A percentile compares a stretch with the other conserved stretches of the same genome.
Conservation (phyloP, 805 yeast genomes). For the Myxozyma neotropica region DNA sequence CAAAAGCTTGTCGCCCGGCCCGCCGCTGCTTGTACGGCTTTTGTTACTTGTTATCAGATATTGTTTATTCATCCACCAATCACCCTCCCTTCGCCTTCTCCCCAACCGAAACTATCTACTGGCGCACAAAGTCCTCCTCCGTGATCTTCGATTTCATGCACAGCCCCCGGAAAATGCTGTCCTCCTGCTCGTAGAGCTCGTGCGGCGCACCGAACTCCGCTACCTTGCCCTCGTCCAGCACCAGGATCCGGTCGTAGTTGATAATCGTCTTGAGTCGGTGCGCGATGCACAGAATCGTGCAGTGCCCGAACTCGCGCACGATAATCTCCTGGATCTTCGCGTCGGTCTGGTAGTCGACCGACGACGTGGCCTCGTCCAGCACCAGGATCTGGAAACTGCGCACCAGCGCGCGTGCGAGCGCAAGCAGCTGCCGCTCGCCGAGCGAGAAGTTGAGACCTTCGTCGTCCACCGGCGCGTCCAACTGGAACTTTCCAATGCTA, state of each 20-base stretch:
- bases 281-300: slow-evolving; percentile 74
- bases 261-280: slow-evolving; percentile 74
- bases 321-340: slow-evolving; percentile 63
- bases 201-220: slow-evolving; percentile 69
- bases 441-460: slow-evolving; percentile 71
- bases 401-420: slow-evolving; percentile 71
- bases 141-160: slow-evolving; percentile 52
- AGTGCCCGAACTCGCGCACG: slow-evolving; percentile 56
- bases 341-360: slow-evolving; percentile 76
- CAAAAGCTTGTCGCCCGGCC: no score
- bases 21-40: no score
- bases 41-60: no score
- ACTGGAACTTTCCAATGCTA: slow-evolving; percentile 55
- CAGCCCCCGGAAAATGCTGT: slow-evolving; percentile 53
- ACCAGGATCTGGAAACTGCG: slow-evolving; percentile 62
- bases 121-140: slow-evolving; percentile 49
- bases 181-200: slow-evolving; percentile 48
- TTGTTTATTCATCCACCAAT: no score
- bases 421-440: slow-evolving; percentile 71
- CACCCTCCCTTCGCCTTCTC: no score
- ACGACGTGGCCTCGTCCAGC: slow-evolving; percentile 76
- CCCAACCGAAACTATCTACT: no score
- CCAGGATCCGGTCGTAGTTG: slow-evolving; percentile 75
- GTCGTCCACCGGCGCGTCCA: slow-evolving; percentile 62
- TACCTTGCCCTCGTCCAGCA: slow-evolving; percentile 77